phyloP scores from a whole-genome alignment of 768 basidiomycete genomes.

The Naematelia aurantialba region DNA sequence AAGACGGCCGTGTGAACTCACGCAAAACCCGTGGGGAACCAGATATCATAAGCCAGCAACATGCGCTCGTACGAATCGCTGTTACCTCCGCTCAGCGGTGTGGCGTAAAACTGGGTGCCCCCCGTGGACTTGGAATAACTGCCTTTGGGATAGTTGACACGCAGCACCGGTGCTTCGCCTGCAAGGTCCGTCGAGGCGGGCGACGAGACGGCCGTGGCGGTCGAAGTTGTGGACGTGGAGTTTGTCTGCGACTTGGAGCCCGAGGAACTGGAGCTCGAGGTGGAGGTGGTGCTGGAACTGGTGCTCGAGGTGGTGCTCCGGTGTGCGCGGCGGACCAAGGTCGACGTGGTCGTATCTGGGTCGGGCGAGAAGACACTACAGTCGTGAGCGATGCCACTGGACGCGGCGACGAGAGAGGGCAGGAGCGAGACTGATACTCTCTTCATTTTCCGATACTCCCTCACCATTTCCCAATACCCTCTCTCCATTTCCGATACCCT shows the following conservation, averaged over 20 bases:
- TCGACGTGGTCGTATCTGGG: conserved; percentile 32
- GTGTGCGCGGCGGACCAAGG: conserved; percentile 27
- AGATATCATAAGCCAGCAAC: conserved; percentile 61
- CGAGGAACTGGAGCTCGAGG: conserved; percentile 12
- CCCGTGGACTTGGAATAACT: conserved; percentile 38
- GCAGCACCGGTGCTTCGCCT: conserved; percentile 31
- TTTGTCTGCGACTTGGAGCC: background rate
- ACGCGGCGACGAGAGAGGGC: background rate
- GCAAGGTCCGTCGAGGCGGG: conserved; percentile 25
- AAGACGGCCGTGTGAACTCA: conserved; percentile 28
- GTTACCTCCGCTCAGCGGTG: conserved; percentile 13
- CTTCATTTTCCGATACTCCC: too few species aligned
- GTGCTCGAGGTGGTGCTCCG: conserved; percentile 9
- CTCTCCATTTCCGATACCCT: too few species aligned
- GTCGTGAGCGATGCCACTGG: background rate
- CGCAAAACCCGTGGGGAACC: conserved; percentile 69
- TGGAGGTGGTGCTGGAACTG: background rate
- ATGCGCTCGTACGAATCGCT: conserved; percentile 29
- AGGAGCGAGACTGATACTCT: background rate
- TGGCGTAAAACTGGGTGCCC: conserved; percentile 38
- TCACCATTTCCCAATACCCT: too few species aligned
- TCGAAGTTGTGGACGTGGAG: conserved; percentile 3
- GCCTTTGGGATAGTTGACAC: conserved; percentile 39
- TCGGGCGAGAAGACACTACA: conserved; percentile 40
- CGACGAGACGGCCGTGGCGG: conserved; percentile 12